Conservation (phyloP, 495 filamentous ascomycete genomes). For the Podospora australis region DNA sequence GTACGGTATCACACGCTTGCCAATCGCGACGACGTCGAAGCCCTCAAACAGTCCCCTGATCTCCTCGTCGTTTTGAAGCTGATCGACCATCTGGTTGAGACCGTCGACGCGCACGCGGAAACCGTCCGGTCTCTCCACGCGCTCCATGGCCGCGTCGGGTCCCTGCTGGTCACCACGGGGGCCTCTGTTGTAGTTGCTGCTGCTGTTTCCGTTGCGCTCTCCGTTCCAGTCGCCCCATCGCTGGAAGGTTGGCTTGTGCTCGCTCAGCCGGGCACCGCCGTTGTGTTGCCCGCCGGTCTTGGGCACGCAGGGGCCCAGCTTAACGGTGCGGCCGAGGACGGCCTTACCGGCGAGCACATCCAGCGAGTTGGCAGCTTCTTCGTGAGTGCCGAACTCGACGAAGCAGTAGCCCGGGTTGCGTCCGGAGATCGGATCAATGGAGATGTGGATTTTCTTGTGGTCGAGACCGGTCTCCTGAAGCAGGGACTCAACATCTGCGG, state of each 20-base stretch:
- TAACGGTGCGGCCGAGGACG: conserved; percentile 51
- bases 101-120: conserved; percentile 59
- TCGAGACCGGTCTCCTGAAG: conserved; percentile 42
- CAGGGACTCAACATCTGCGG: conserved; percentile 53
- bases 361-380: conserved; percentile 54
- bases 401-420: conserved; percentile 69
- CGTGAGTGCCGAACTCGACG: conserved; percentile 52
- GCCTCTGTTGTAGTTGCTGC: background rate
- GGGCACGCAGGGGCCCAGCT: conserved; percentile 55
- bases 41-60: conserved; percentile 54
- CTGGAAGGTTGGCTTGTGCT: conserved; percentile 20
- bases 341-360: conserved; percentile 44
- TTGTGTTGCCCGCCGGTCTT: conserved; percentile 15
- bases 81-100: conserved; percentile 51
- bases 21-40: conserved; percentile 53
- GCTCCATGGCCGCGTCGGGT: conserved; percentile 15
- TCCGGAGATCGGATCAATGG: conserved; percentile 59
- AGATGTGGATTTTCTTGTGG: conserved; percentile 55
- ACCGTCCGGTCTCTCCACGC: conserved; percentile 29
- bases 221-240: conserved; percentile 38
- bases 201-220: conserved; percentile 7
- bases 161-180: conserved; percentile 11
- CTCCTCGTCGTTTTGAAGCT: conserved; percentile 45
- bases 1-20: conserved; percentile 58
- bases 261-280: conserved; percentile 1